Base-by-base conservation (phyloP, 2,329 filamentous ascomycete species). In the Karstenula rhodostoma region DNA sequence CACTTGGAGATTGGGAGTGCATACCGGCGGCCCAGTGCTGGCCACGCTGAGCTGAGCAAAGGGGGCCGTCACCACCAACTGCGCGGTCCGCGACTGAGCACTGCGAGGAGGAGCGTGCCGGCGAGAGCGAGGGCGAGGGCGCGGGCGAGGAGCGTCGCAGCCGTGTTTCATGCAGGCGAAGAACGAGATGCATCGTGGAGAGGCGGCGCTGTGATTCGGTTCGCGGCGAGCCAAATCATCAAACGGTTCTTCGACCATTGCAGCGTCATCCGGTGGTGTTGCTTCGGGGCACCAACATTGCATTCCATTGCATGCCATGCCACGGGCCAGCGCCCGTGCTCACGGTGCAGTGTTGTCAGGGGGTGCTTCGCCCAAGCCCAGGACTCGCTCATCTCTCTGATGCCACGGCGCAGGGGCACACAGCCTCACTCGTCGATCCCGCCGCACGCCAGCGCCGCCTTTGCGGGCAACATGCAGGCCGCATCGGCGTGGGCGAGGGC, bases 381-480 rank as follows among this genome's bases (percentile, higher is more conserved):
- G 67, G 67, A 44, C 52, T 62, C 62, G 62, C 67, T 71, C 64
- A 71, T 70, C 68, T 74, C 67, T 69, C 64, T 68, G 63, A 67
- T 71, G 70, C 72, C 66, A 17, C 13, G 67, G 68, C 63, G 61
- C 64, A 65, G 72, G 67, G 66, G 60, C 58, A 64, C 69, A 65
- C 68, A 74, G 73, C 74, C 74, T 77, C 73, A 75, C 70, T 74
- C 63, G 75, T 67, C 67, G 72, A 76, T 76, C 73, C 69, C 66
- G 63, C 58, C 51, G 57, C 63, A 63, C 62, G 63, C 48, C 35
- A 55, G 35, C 48, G 56, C 50, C 48, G 56, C 50, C 37, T 57
- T 46, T 46, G 7, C 40, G 35, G 35, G 29, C 52, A 42, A 62
- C 53, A 60, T 59, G 52, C 35, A 29, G 17, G 46, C 27, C 19